Evolutionary conservation across 768 basidiomycete species (phyloP).

Genomic region (Tephrocybe sp.): DNA sequence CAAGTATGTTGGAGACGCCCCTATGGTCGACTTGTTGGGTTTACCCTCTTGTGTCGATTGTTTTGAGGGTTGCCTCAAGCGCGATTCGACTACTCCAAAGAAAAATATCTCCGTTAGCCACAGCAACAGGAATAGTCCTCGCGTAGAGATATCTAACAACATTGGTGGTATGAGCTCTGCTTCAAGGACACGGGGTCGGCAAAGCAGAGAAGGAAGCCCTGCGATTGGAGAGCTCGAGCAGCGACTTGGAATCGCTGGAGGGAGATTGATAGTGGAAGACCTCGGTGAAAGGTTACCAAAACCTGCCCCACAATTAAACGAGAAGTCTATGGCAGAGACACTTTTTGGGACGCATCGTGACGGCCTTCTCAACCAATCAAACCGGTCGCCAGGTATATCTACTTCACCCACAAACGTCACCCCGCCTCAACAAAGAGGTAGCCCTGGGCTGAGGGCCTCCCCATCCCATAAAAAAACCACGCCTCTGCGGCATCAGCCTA

Average conservation of each 20-base stretch:
- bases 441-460: constrained; percentile 17
- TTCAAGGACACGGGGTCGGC: constrained; percentile 21
- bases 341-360: constrained; percentile 23
- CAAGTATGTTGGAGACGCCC: constrained; percentile 70
- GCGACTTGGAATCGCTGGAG: constrained; percentile 55
- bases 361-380: constrained; percentile 24
- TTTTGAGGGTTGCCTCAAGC: constrained; percentile 73
- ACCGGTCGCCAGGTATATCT: constrained; percentile 10
- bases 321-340: constrained; percentile 16
- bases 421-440: constrained; percentile 20
- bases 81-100: constrained; percentile 48
- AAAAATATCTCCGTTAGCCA: constrained; percentile 28
- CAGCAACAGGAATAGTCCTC: constrained; percentile 28
- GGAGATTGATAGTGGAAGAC: constrained; percentile 56
- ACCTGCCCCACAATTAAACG: constrained; percentile 24
- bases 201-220: constrained; percentile 55
- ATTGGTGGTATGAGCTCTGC: constrained; percentile 46
- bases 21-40: constrained; percentile 84
- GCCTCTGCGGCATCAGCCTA: constrained; percentile 23
- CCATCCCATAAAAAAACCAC: constrained; percentile 21
- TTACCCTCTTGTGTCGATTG: constrained; percentile 79
- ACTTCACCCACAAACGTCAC: constrained; percentile 12
- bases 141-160: constrained; percentile 33
- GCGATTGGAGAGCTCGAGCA: constrained; percentile 66
- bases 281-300: constrained; percentile 44